A percentile compares a stretch with the other conserved stretches of the same genome.
These are phyloP conservation scores for Xylaria sp. DNA, from an alignment of 2,329 filamentous ascomycete species.

Conservation along the genomic window DNA sequence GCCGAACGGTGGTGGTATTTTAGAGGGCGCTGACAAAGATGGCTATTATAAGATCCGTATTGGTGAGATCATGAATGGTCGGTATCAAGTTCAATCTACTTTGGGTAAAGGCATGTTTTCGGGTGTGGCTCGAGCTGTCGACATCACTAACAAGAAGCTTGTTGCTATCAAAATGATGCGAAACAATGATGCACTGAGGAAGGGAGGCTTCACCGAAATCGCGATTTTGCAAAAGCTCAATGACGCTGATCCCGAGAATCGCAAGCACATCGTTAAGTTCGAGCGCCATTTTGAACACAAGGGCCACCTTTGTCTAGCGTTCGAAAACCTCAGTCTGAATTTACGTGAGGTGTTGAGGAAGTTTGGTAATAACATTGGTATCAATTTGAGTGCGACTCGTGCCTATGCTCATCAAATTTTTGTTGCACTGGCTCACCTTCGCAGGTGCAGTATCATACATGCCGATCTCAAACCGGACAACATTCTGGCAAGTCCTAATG, in stretches of 20 bases:
- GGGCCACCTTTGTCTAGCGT: slow-evolving; percentile 94
- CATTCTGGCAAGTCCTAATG: slow-evolving; percentile 74
- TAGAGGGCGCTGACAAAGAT: slow-evolving; percentile 93
- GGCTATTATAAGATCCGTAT: slow-evolving; percentile 96
- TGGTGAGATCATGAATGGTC: slow-evolving; percentile 87
- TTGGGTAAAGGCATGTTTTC: slow-evolving; percentile 97
- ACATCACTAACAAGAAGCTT: slow-evolving; percentile 77
- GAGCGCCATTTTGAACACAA: slow-evolving; percentile 93
- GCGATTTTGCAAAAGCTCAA: slow-evolving; percentile 90
- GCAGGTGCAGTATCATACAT: slow-evolving; percentile 92
- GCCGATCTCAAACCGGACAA: slow-evolving; percentile 99
- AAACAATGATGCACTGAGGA: slow-evolving; percentile 91
- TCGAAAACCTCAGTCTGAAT: slow-evolving; percentile 94
- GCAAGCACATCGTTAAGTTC: slow-evolving; percentile 90
- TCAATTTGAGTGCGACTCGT: slow-evolving; percentile 87
- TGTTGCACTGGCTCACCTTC: slow-evolving; percentile 84
- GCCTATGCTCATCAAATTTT: slow-evolving; percentile 96
- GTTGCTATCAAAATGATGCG: slow-evolving; percentile 98
- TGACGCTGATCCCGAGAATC: slow-evolving; percentile 85
- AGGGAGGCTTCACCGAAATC: slow-evolving; percentile 94
- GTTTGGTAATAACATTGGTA: slow-evolving; percentile 92
- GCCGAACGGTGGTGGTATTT: slow-evolving; percentile 75
- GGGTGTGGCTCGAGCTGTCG: slow-evolving; percentile 88
- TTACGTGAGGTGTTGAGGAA: slow-evolving; percentile 94
- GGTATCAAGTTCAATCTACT: slow-evolving; percentile 88